phyloP scores from a whole-genome alignment of 345 rosid genomes.

The Salix koriyanagi region DNA sequence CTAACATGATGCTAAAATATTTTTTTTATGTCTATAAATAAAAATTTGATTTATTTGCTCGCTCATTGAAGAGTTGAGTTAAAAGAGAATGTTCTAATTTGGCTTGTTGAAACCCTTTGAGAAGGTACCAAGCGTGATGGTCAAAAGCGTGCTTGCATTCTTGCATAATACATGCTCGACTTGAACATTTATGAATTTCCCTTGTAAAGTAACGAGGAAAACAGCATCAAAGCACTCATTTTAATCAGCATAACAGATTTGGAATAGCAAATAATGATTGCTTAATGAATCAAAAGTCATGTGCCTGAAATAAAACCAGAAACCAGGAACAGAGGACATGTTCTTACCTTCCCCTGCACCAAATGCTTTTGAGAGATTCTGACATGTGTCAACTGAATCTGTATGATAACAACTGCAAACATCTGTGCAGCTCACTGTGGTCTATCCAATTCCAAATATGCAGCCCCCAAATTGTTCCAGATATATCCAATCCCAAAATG shows the following conservation, averaged over 20 bases:
- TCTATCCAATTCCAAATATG: conserved; percentile 82
- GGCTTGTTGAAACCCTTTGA: background rate
- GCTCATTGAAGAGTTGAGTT: too few relatives aligned
- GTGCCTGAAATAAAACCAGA: conserved; percentile 1
- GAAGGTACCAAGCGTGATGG: background rate
- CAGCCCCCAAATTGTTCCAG: conserved; percentile 90
- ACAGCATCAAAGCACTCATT: background rate
- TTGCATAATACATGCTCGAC: background rate
- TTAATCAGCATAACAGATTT: background rate
- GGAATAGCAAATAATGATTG: conserved; percentile 9
- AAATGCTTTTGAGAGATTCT: conserved; percentile 89
- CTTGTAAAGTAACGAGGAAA: background rate
- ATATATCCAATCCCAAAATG: conserved; percentile 92
- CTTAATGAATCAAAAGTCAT: background rate
- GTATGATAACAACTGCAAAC: conserved; percentile 91
- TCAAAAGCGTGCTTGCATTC: background rate
- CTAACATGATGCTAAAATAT: background rate
- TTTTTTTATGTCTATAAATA: background rate
- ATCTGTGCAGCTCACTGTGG: conserved; percentile 93
- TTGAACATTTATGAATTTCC: background rate
- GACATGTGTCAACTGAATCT: conserved; percentile 86
- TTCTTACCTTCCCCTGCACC: conserved; percentile 73
- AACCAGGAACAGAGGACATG: background rate
- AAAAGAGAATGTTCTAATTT: background rate
- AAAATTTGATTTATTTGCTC: background rate